phyloP scores from a whole-genome alignment of 768 basidiomycete species.

The Termitomyces sp. region DNA sequence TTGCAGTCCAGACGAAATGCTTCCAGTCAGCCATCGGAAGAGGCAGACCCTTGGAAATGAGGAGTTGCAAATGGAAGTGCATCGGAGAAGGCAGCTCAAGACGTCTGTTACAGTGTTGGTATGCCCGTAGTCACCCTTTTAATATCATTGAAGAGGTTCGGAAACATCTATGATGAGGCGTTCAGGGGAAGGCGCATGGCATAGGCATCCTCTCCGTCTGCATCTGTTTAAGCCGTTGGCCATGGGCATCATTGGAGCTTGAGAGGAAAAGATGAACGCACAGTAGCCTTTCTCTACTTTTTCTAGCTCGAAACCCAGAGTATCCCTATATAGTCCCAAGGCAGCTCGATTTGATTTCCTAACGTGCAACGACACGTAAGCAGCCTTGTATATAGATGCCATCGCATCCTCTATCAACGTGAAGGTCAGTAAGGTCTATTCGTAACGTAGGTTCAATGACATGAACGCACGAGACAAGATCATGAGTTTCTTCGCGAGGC shows the following conservation, averaged over 20 bases:
- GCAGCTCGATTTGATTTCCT: constrained; percentile 96
- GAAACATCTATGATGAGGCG: neutral
- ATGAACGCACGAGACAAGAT: constrained; percentile 77
- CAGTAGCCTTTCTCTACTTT: constrained; percentile 92
- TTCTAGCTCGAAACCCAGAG: constrained; percentile 86
- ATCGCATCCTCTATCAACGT: constrained; percentile 77
- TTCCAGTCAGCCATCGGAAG: neutral
- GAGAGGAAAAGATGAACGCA: constrained; percentile 32
- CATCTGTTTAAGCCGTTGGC: constrained; percentile 50
- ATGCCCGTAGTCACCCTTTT: constrained; percentile 4
- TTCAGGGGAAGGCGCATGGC: constrained; percentile 78
- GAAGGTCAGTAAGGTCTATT: neutral
- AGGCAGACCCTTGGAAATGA: neutral
- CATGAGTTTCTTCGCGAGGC: constrained; percentile 95
- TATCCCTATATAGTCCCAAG: constrained; percentile 83
- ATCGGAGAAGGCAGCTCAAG: neutral
- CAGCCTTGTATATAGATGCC: constrained; percentile 80
- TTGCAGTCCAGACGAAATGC: constrained; percentile 33
- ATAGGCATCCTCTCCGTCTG: constrained; percentile 93
- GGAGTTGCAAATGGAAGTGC: neutral
- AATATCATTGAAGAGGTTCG: neutral
- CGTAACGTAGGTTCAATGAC: neutral
- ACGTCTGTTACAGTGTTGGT: neutral
- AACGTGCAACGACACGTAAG: constrained; percentile 91
- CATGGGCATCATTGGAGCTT: neutral